phyloP scores from a whole-genome alignment of 306 rosid genomes.

The Cercis canadensis region DNA sequence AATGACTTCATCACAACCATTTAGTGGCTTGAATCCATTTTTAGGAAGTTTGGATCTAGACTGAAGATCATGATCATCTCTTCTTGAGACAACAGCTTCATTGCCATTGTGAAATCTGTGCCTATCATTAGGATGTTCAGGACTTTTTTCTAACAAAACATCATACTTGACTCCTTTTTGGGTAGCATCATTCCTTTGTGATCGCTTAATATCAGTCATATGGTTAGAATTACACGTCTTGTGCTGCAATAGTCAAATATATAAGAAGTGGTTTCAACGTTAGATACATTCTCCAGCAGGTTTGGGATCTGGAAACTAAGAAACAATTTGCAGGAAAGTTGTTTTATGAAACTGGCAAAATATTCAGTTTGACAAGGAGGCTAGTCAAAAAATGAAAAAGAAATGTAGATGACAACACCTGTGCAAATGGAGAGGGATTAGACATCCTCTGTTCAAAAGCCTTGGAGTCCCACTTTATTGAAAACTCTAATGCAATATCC shows the following conservation, averaged over 20 bases:
- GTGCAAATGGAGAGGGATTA: slow-evolving; percentile 53
- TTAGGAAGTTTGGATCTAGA: slow-evolving; percentile 49
- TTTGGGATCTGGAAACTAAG: slow-evolving; percentile 6
- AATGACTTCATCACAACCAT: slow-evolving; percentile 47
- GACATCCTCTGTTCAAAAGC: slow-evolving; percentile 83
- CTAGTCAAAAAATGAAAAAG: slow-evolving; percentile 16
- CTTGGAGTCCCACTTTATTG: slow-evolving; percentile 84
- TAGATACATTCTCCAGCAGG: slow-evolving; percentile 22
- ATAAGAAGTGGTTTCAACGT: slow-evolving; percentile 26
- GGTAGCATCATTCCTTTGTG: slow-evolving; percentile 45
- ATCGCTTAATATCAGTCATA: slow-evolving; percentile 36
- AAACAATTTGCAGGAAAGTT: slow-evolving; percentile 2
- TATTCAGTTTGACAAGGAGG: slow-evolving; percentile 8
- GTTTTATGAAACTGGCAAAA: not conserved
- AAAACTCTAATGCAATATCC: slow-evolving; percentile 76
- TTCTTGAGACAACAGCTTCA: slow-evolving; percentile 48
- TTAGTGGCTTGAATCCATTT: slow-evolving; percentile 47
- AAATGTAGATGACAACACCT: slow-evolving; percentile 53
- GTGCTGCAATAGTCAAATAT: slow-evolving; percentile 64
- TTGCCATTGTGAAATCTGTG: slow-evolving; percentile 49
- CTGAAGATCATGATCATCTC: slow-evolving; percentile 46
- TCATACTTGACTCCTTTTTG: slow-evolving; percentile 54
- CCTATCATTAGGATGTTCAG: slow-evolving; percentile 38
- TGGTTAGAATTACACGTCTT: slow-evolving; percentile 44
- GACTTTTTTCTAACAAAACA: slow-evolving; percentile 40